Evolutionary conservation across 805 yeast species (phyloP).

Genomic region (Nakazawaea ishiwadae): DNA sequence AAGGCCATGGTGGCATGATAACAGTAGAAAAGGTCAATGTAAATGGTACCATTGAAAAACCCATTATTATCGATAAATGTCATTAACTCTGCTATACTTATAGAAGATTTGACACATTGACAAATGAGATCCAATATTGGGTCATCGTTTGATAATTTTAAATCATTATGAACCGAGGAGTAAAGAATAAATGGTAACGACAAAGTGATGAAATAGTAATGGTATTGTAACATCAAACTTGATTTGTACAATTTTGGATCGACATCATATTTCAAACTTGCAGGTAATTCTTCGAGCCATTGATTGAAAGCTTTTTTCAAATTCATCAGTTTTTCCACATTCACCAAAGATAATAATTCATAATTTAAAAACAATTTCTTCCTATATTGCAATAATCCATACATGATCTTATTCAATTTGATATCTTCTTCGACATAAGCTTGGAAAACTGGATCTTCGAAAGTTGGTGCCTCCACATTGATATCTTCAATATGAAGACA

Average conservation of each 20-base stretch:
- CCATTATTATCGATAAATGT: conserved; percentile 8
- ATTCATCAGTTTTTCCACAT: conserved; percentile 11
- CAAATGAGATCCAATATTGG: conserved; percentile 11
- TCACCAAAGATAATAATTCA: conserved; percentile 10
- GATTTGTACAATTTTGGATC: conserved; percentile 6
- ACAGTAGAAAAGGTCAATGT: conserved; percentile 14
- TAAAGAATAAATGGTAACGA: conserved; percentile 11
- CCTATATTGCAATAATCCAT: conserved; percentile 8
- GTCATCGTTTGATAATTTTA: conserved; percentile 7
- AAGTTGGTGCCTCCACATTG: conserved; percentile 5
- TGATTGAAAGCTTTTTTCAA: conserved; percentile 7
- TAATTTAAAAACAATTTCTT: conserved; percentile 10
- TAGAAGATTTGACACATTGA: conserved; percentile 13
- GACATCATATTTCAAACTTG: neutral
- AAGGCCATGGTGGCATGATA: conserved; percentile 17
- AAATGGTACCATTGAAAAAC: conserved; percentile 15
- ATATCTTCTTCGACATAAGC: conserved; percentile 4
- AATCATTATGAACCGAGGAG: conserved; percentile 4
- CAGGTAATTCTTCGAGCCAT: conserved; percentile 8
- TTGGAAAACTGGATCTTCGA: conserved; percentile 5
- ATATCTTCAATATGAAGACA: conserved; percentile 12
- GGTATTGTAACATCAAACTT: conserved; percentile 3
- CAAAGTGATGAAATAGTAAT: conserved; percentile 12
- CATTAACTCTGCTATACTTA: conserved; percentile 11
- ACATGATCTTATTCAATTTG: conserved; percentile 11